phyloP scores from a whole-genome alignment of 257 asterid species.

The Cruciata laevipes region DNA sequence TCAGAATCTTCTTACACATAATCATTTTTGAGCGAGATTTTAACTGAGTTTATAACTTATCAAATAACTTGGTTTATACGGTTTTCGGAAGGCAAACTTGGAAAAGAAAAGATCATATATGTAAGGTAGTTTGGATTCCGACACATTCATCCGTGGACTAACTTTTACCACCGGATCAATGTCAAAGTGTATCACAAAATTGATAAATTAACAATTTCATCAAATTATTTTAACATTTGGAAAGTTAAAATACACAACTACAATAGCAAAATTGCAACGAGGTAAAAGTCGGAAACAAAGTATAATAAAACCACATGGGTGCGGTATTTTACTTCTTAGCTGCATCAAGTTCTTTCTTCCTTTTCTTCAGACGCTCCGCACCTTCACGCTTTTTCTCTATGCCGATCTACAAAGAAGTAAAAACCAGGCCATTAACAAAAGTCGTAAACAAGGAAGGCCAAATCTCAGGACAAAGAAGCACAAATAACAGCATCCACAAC shows the following conservation, averaged over 20 bases:
- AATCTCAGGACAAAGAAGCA: not conserved
- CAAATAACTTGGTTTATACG: too few species aligned
- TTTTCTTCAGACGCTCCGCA: constrained; percentile 29
- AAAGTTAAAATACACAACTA: not conserved
- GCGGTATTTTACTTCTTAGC: constrained; percentile 27
- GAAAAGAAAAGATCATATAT: not conserved
- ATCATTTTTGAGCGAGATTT: too few species aligned
- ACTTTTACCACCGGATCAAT: too few species aligned
- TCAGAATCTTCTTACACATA: too few species aligned
- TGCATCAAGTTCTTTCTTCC: constrained; percentile 41
- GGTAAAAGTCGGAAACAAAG: not conserved
- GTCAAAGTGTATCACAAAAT: too few species aligned
- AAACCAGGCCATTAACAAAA: not conserved
- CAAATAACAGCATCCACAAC: not conserved
- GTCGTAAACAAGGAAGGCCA: not conserved
- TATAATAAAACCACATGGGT: too few species aligned
- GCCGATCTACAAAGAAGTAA: constrained; percentile 46
- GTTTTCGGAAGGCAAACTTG: too few species aligned
- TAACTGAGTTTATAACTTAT: too few species aligned
- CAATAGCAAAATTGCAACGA: not conserved
- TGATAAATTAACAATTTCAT: not conserved
- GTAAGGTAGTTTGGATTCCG: too few species aligned
- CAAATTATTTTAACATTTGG: not conserved
- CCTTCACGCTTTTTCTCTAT: constrained; percentile 31
- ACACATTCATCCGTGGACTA: not conserved